Conservation (phyloP, 2,329 filamentous ascomycete genomes). For the Raffaelea arxii region DNA sequence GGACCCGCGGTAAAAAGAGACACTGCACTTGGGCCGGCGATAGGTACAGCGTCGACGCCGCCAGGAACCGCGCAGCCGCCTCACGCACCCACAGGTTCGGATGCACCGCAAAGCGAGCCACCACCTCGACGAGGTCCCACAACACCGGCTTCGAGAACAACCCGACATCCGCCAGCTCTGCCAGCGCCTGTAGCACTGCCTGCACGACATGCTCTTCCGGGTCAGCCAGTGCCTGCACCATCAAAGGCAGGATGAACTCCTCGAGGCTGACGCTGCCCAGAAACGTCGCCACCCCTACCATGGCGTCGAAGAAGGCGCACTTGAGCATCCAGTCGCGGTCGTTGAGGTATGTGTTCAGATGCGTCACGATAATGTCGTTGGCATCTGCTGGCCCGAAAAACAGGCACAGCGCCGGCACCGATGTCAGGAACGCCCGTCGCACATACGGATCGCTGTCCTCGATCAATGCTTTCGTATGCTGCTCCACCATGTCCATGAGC, state of each 20-base stretch:
- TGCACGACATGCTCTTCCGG: constrained; percentile 91
- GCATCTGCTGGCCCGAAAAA: constrained; percentile 90
- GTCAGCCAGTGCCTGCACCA: constrained; percentile 90
- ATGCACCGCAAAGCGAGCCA: constrained; percentile 80
- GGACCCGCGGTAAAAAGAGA: constrained; percentile 69
- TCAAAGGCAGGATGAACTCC: constrained; percentile 89
- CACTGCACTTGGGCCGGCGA: constrained; percentile 75
- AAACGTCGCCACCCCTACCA: constrained; percentile 86
- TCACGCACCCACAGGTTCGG: constrained; percentile 94
- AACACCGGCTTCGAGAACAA: constrained; percentile 74
- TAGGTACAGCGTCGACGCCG: constrained; percentile 64
- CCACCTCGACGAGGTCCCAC: constrained; percentile 80
- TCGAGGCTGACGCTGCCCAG: constrained; percentile 83
- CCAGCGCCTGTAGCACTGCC: constrained; percentile 77
- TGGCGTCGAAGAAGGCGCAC: constrained; percentile 91
- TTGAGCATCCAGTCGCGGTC: constrained; percentile 95
- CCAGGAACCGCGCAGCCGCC: constrained; percentile 74
- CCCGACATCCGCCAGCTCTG: constrained; percentile 79
- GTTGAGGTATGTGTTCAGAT: constrained; percentile 94
- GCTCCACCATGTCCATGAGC: constrained; percentile 74
- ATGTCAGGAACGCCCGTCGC: constrained; percentile 80
- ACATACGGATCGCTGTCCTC: constrained; percentile 82
- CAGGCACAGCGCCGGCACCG: constrained; percentile 83
- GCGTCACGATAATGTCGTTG: constrained; percentile 91
- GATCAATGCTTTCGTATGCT: constrained; percentile 79